These are phyloP conservation scores for Rhizopogon vesiculosus DNA, from an alignment of 768 basidiomycete genomes.

Conservation along the genomic window DNA sequence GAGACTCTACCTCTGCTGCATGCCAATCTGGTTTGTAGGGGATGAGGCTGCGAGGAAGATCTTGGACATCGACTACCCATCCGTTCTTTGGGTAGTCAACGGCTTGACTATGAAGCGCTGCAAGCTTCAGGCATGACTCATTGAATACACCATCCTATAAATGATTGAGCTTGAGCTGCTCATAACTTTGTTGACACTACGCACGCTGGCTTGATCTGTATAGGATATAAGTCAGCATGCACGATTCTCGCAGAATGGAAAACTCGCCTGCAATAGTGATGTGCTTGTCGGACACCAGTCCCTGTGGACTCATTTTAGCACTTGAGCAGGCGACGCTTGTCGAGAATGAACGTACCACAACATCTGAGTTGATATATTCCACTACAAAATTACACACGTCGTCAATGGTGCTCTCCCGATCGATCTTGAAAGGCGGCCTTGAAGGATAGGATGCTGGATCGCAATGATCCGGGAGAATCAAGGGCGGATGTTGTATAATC, in stretches of 20 bases:
- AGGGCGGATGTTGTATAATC: conserved; percentile 49
- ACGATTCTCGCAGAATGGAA: neutral
- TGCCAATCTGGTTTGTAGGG: conserved; percentile 80
- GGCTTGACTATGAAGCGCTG: conserved; percentile 54
- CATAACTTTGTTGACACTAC: neutral
- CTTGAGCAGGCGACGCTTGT: neutral
- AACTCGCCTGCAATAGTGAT: conserved; percentile 64
- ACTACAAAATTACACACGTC: conserved; percentile 80
- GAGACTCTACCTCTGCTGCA: conserved; percentile 48
- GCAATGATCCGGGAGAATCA: conserved; percentile 51
- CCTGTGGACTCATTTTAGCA: conserved; percentile 33
- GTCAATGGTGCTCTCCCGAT: conserved; percentile 49
- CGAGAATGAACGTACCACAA: conserved; percentile 45
- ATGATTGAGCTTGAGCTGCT: neutral
- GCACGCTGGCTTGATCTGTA: conserved; percentile 68
- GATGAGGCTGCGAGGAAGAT: conserved; percentile 53
- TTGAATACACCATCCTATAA: conserved; percentile 60
- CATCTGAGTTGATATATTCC: conserved; percentile 80
- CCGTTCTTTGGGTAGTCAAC: conserved; percentile 84
- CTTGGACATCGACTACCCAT: conserved; percentile 50
- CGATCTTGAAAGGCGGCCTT: conserved; percentile 31
- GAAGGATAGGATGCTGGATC: conserved; percentile 48
- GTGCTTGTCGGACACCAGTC: conserved; percentile 63
- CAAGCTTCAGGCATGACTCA: conserved; percentile 49
- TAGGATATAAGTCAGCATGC: neutral